Base-by-base conservation (phyloP, 495 filamentous ascomycete genomes). In the Talaromyces stipitatus region DNA sequence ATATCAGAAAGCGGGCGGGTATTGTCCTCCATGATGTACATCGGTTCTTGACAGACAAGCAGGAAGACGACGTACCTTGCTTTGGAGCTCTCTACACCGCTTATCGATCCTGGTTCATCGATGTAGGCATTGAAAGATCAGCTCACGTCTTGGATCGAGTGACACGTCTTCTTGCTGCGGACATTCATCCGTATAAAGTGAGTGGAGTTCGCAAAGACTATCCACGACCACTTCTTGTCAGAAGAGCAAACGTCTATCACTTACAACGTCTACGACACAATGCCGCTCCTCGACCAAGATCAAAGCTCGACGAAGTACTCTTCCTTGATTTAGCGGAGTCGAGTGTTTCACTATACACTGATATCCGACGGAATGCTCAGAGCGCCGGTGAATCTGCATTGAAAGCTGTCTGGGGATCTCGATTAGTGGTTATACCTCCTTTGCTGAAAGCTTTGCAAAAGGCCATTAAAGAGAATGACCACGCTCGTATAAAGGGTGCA, bases 51-150 rank as follows among this genome's bases (percentile, higher is more conserved):
- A 85, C 78, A 10, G 75, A 83, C 45, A 87, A 91, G 52, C 92
- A 96, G 67, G 87, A 97, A 67, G 94, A 99, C 66, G 94, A 97
- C 64, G 94, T 99, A 10, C 81, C 89, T 2, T 96, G 91, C 71
- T 99, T 97, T 70, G 95, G 88, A 29, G 82, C 91, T 23, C 68
- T 99, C 10, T 99, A 97, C 68, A 89, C 85, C 23, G 87, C 94
- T 1, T 99, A 96, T 69, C 77, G 88, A 14, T 91, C 87, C n/a
- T 99, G 91, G 90, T 96, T 99, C 63, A 87, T 95, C 7, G 94
- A 99, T 62, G 91, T 97, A 46, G 95, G 95, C 18, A 95, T 96
- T 57, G 94, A 99, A 65, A 78, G 94, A 57, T 96, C 91, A 8
- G 92, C 94, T 5, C 95, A 96, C 66, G 89, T 94, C 9, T 74